phyloP scores from a whole-genome alignment of 805 yeast genomes.

The Metschnikowia cubensis region DNA sequence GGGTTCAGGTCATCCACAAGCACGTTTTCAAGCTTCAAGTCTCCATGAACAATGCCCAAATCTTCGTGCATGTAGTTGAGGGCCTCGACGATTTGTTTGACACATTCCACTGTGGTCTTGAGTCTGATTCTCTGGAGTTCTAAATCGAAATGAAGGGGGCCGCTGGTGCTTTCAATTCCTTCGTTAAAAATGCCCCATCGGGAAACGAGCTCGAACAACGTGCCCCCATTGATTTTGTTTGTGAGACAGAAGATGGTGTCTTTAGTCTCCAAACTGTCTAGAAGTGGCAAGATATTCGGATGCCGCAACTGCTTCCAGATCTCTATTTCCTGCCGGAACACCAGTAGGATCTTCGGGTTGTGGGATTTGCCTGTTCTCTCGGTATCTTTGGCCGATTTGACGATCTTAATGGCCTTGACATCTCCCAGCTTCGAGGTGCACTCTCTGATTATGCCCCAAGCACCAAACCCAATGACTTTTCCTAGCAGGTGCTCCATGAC shows the following conservation, averaged over 20 bases:
- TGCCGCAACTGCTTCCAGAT: slow-evolving; percentile 74
- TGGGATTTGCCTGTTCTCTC: slow-evolving; percentile 23
- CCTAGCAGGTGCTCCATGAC: slow-evolving; percentile 65
- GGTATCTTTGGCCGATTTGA: slow-evolving; percentile 31
- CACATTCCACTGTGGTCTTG: slow-evolving; percentile 28
- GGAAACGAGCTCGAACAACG: slow-evolving; percentile 70
- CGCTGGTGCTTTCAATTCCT: slow-evolving; percentile 24
- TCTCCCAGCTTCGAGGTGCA: slow-evolving; percentile 41
- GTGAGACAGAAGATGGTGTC: slow-evolving; percentile 70
- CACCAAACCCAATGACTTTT: slow-evolving; percentile 78
- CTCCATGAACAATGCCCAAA: slow-evolving; percentile 71
- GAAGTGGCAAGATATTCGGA: slow-evolving; percentile 58
- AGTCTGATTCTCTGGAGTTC: slow-evolving; percentile 32
- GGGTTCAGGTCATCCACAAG: slow-evolving; percentile 43
- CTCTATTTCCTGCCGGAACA: slow-evolving; percentile 65
- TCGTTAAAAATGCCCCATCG: slow-evolving; percentile 53
- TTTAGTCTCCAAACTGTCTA: slow-evolving; percentile 57
- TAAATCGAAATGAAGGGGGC: slow-evolving; percentile 27
- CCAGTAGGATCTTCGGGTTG: slow-evolving; percentile 48
- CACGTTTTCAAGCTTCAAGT: slow-evolving; percentile 78
- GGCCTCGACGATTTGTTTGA: slow-evolving; percentile 55
- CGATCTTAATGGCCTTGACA: slow-evolving; percentile 58
- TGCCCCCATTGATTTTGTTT: slow-evolving; percentile 66
- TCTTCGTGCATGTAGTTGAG: slow-evolving; percentile 54
- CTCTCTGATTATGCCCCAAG: slow-evolving; percentile 84